Conservation (phyloP, 2,329 filamentous ascomycete species). For the Penicillium frequentans region DNA sequence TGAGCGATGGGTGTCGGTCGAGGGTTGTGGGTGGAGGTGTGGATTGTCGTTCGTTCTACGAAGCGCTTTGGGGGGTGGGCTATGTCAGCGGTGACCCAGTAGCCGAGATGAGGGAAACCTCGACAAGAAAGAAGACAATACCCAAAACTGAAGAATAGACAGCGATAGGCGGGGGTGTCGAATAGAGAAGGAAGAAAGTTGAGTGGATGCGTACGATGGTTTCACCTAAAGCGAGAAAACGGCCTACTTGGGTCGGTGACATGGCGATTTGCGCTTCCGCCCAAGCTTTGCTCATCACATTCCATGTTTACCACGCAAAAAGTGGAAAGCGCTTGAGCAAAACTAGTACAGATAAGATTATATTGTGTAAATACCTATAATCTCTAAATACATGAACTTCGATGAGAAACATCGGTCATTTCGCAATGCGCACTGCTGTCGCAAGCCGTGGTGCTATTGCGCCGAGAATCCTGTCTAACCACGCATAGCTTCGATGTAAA, state of each 20-base stretch:
- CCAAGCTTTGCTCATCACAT: slow-evolving; percentile 19
- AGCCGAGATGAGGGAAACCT: slow-evolving; percentile 22
- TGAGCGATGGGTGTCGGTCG: not conserved
- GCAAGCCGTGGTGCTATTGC: slow-evolving; percentile 24
- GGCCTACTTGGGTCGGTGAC: slow-evolving; percentile 32
- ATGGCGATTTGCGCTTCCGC: slow-evolving; percentile 32
- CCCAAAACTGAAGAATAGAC: slow-evolving; percentile 5
- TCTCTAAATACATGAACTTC: not conserved
- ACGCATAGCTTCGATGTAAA: not conserved
- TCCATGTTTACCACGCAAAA: slow-evolving; percentile 4
- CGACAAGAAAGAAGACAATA: slow-evolving; percentile 18
- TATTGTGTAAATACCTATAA: not conserved
- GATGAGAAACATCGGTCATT: slow-evolving; percentile 3
- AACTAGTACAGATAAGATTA: not conserved
- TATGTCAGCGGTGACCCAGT: slow-evolving; percentile 41
- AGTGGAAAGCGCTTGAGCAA: not conserved
- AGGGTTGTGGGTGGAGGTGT: slow-evolving; percentile 22
- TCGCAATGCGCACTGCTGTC: slow-evolving; percentile 27
- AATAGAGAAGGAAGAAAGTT: slow-evolving; percentile 18
- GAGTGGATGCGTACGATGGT: slow-evolving; percentile 38
- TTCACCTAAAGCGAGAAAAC: slow-evolving; percentile 44
- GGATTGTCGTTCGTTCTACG: slow-evolving; percentile 31
- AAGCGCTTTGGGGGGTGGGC: slow-evolving; percentile 29
- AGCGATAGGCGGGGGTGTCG: slow-evolving; percentile 17
- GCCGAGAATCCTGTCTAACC: slow-evolving; percentile 22